Evolutionary conservation across 1,284 basidiomycete species (phyloP), one percentile per base, ranked within the genome.

Genomic region (Ceratobasidium sp.): DNA sequence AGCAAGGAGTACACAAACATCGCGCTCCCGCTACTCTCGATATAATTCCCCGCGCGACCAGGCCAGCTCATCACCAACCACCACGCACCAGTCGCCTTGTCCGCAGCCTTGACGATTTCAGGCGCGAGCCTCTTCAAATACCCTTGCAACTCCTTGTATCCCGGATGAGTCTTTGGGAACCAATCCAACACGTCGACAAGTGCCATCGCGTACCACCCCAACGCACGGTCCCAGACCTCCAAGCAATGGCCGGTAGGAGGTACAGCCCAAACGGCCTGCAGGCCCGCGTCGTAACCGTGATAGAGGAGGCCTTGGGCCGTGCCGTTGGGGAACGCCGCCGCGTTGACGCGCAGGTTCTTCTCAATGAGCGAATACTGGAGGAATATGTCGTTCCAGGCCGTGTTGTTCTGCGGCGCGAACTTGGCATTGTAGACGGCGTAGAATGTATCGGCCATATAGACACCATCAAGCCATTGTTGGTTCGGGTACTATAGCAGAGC

Each of bases 121-220:
- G 86, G 87, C 2, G 83, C 83, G 17, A 89, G 82, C 0, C 81
- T 82, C 56, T 81, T 81, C 17, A 88, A 82, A 50, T 86, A 84
- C 13, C 78, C 67, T 50, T 86, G 83, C 33, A 87, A 82, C 20
- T 81, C 80, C 0, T 67, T 74, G 64, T 84, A 83, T 15, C 84
- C 85, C 3, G 83, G 79, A 67, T 85, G 82, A 12, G 83, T 82
- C 10, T 79, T 28, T 3, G 87, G 85, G 48, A 87, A 83, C 68
- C 86, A 83, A 38, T 86, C 85, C 42, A 88, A 81, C 17, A 86
- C 81, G 82, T 89, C 88, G 17, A 87, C 88, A 42, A 89, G 85
- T 0, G 87, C 86, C 87, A 89, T 89, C 61, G 83, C 80, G 80
- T 87, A 88, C 87, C 87, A 88, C n/a, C 88, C 88, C 33, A 89